A percentile compares a stretch with the other conserved stretches of the same genome.
These are phyloP conservation scores for Diaporthe velutina DNA, from an alignment of 2,329 filamentous ascomycete species.

Conservation along the genomic window DNA sequence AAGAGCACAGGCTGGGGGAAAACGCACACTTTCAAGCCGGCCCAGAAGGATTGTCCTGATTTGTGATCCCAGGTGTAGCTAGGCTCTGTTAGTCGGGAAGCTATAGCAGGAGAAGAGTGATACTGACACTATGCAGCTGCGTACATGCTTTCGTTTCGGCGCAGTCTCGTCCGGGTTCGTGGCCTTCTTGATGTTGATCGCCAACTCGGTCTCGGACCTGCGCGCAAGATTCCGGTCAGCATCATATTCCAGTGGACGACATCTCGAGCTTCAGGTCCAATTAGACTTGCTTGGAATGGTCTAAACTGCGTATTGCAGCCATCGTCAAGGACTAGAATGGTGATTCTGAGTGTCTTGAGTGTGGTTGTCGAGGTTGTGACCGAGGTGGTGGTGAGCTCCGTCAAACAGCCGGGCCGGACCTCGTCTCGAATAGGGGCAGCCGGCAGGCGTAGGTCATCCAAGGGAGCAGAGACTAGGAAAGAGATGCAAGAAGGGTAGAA, in stretches of 20 bases:
- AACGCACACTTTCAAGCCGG: constrained; percentile 92
- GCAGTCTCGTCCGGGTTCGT: constrained; percentile 77
- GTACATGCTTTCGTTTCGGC: constrained; percentile 91
- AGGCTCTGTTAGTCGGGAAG: too few species aligned
- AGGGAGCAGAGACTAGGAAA: not conserved
- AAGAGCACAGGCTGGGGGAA: constrained; percentile 13
- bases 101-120: too few species aligned
- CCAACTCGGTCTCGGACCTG: constrained; percentile 77
- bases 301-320: not conserved
- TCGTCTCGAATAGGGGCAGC: constrained; percentile 7
- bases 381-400: not conserved
- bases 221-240: not conserved
- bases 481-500: not conserved
- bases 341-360: not conserved
- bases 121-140: constrained; percentile 96
- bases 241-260: not conserved
- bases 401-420: not conserved
- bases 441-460: not conserved
- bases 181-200: constrained; percentile 78
- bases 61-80: constrained; percentile 98
- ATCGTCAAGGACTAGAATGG: not conserved
- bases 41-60: constrained; percentile 94
- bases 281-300: not conserved
- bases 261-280: not conserved
- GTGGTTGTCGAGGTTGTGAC: not conserved